Conservation (phyloP, 2,329 filamentous ascomycete genomes). For the Alternaria ventricosa region DNA sequence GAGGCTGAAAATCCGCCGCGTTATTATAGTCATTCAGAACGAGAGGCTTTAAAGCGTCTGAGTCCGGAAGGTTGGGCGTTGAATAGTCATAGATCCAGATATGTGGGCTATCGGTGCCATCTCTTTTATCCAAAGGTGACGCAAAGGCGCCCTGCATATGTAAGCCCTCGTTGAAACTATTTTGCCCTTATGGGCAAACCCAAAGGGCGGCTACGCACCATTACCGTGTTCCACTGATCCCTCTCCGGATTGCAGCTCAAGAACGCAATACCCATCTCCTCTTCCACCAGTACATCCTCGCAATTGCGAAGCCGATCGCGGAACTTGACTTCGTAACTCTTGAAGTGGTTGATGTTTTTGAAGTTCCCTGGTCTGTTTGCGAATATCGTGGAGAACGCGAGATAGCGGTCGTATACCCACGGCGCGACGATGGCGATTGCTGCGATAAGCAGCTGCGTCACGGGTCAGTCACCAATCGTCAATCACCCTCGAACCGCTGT, state of each 20-base stretch:
- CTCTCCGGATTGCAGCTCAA: constrained; percentile 53
- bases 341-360: constrained; percentile 29
- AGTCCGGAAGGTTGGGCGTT: constrained; percentile 20
- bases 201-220: constrained; percentile 41
- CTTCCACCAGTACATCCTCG: constrained; percentile 52
- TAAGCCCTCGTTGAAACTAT: background rate
- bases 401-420: constrained; percentile 38
- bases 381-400: constrained; percentile 21
- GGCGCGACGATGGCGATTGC: constrained; percentile 24
- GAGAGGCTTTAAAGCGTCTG: constrained; percentile 33
- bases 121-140: constrained; percentile 10
- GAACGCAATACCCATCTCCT: constrained; percentile 47
- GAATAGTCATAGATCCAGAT: constrained; percentile 52
- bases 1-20: constrained; percentile 49
- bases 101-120: constrained; percentile 26
- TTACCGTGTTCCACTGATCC: constrained; percentile 56
- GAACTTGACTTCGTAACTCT: constrained; percentile 43
- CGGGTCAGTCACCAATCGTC: background rate
- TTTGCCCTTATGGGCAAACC: background rate
- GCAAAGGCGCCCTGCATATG: constrained; percentile 38
- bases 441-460: constrained; percentile 15
- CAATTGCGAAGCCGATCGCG: constrained; percentile 50
- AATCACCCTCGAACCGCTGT: background rate
- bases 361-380: constrained; percentile 31
- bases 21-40: constrained; percentile 31